Evolutionary conservation across 768 basidiomycete genomes (phyloP).

Genomic region (Boletus rubroflammeus): DNA sequence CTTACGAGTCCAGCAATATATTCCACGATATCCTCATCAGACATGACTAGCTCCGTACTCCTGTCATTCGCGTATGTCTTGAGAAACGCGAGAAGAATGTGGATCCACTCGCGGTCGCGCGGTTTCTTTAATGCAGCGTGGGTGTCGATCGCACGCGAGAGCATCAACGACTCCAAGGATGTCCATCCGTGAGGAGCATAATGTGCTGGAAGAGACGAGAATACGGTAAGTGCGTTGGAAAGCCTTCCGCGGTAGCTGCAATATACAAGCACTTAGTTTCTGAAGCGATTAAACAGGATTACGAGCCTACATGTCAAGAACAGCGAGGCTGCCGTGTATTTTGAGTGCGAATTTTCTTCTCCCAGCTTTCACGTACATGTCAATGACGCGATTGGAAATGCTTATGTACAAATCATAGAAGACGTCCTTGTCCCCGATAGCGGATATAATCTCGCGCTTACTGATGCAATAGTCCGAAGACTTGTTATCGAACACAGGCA

Average conservation of each 20-base stretch:
- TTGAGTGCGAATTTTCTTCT: constrained; percentile 83
- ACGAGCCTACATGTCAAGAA: constrained; percentile 77
- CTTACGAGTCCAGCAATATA: constrained; percentile 52
- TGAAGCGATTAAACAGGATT: neutral
- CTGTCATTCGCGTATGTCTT: constrained; percentile 59
- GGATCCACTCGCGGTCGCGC: constrained; percentile 76
- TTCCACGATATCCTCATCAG: constrained; percentile 45
- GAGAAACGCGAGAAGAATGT: constrained; percentile 72
- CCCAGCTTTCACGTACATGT: constrained; percentile 78
- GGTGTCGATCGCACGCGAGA: constrained; percentile 68
- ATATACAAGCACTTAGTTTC: constrained; percentile 8
- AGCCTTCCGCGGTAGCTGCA: constrained; percentile 65
- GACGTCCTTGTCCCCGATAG: constrained; percentile 48
- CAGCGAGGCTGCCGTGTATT: constrained; percentile 81
- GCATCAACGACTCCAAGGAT: constrained; percentile 74
- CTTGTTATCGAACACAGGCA: constrained; percentile 19
- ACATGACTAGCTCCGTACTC: constrained; percentile 50
- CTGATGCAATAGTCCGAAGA: constrained; percentile 42
- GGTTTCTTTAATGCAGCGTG: constrained; percentile 54
- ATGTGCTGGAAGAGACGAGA: constrained; percentile 78
- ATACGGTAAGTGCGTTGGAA: constrained; percentile 62
- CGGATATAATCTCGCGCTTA: constrained; percentile 56
- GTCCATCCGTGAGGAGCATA: constrained; percentile 82
- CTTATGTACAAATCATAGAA: constrained; percentile 79
- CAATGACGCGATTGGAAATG: constrained; percentile 78